Percentiles rank a stretch among this genome's conserved stretches.
Conservation (phyloP, 768 basidiomycete genomes). For the Mycena galopus region DNA sequence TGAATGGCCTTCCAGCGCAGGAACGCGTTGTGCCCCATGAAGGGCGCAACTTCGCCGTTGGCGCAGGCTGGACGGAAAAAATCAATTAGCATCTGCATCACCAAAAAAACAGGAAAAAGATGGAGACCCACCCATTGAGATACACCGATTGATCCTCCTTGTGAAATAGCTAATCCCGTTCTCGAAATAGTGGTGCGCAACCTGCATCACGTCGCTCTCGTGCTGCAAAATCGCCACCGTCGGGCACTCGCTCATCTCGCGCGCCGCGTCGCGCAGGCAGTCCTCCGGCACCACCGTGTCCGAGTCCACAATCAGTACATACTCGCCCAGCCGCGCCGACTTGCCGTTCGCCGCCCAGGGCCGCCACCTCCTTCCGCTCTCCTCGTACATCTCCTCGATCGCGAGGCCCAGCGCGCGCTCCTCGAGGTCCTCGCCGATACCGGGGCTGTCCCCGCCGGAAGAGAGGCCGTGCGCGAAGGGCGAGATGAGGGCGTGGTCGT, state of each 20-base stretch:
- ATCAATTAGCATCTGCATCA: not conserved
- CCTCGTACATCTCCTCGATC: slow-evolving; percentile 77
- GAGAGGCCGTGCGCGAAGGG: slow-evolving; percentile 35
- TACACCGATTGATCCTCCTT: slow-evolving; percentile 33
- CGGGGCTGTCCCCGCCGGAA: not conserved
- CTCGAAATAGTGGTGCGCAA: slow-evolving; percentile 81
- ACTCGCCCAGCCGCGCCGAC: slow-evolving; percentile 76
- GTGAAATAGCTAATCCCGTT: slow-evolving; percentile 55
- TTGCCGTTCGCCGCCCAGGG: slow-evolving; percentile 80
- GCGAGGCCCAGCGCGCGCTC: slow-evolving; percentile 80
- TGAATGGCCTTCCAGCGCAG: slow-evolving; percentile 89
- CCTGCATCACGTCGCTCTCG: slow-evolving; percentile 63
- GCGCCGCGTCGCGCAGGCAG: slow-evolving; percentile 74
- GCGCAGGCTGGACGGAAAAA: slow-evolving; percentile 68
- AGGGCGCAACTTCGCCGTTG: slow-evolving; percentile 86
- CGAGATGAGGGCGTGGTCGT: slow-evolving; percentile 58
- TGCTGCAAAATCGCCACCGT: slow-evolving; percentile 91
- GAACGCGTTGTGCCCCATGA: slow-evolving; percentile 91
- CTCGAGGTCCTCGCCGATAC: slow-evolving; percentile 57
- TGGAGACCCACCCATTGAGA: slow-evolving; percentile 34
- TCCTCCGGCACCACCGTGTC: slow-evolving; percentile 80
- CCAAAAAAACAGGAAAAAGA: slow-evolving; percentile 40
- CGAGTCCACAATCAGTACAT: slow-evolving; percentile 85
- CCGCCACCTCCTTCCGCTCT: slow-evolving; percentile 61
- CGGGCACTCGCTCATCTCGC: slow-evolving; percentile 82